Base-by-base conservation (phyloP, 202 grass and related monocot genomes). In the Musa balbisiana region DNA sequence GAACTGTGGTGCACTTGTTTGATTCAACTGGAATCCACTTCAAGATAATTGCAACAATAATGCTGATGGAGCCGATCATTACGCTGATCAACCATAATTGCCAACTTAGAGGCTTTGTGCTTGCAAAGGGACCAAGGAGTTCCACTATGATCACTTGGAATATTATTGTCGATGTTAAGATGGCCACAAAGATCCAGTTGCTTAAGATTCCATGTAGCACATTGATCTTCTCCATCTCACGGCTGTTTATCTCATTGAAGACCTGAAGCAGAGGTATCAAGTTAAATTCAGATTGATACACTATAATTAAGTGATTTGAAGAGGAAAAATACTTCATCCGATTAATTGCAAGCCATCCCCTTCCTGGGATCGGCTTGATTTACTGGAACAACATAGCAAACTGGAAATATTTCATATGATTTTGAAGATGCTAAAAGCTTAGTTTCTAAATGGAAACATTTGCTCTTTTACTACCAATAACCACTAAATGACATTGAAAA, bases 231-330 rank as follows among this genome's bases (percentile, higher is more conserved):
- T 97, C 90, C 86, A 97, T 91, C 69, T 97, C 90, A 67, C 86
- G 88, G 60, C 93, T 89, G 20, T 93, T 93, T 91, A 93, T 86
- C 85, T 97, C 93, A 11, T 93, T 97, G 78, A 87, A 97, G 9
- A 97, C 83, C 93, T 97, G 87, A 80, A 79, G 72, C 25, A 67
- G 23, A 16, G 59, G 51, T 2, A 83, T 53, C 20, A 64, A 73
- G 76, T 73, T 58, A 85, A 80, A 51, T 68, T 3, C 5, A 79
- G 3, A 15, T 69, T 8, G 4, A 43, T 43, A 43, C 5, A 43
- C 33, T 8, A 43, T 43, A 43, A 43, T 43, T 43, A 0, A 43
- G 33, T 43, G 33, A 43, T 43, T 8, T 8, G 5, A 43, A 43
- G 33, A 43, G 33, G 33, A 43, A 5, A 43, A 43, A 6, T 43